phyloP scores from a whole-genome alignment of 768 basidiomycete species.

The Kwoniella sp. region DNA sequence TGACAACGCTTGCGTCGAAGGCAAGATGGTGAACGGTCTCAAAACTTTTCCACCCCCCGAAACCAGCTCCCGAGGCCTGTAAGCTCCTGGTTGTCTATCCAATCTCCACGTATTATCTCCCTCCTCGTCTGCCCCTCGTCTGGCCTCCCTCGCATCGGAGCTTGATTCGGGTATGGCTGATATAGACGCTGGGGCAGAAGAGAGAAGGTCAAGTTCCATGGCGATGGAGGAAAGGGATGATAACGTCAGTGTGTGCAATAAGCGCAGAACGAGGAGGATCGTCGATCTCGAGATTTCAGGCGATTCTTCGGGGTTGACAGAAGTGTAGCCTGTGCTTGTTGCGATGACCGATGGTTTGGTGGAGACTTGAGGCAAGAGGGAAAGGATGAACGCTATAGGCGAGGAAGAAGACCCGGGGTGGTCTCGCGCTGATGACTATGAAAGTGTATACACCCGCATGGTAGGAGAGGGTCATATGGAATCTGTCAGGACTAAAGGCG shows the following conservation, averaged over 20 bases:
- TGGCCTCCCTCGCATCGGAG: slow-evolving; percentile 16
- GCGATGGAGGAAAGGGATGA: slow-evolving; percentile 68
- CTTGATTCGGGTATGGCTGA: slow-evolving; percentile 38
- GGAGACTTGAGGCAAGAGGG: slow-evolving; percentile 25
- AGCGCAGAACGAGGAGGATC: slow-evolving; percentile 70
- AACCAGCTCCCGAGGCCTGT: slow-evolving; percentile 60
- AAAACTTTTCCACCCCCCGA: slow-evolving; percentile 80
- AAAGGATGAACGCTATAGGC: slow-evolving; percentile 40
- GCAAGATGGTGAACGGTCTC: slow-evolving; percentile 89
- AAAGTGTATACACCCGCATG: background rate
- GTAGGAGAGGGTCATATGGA: too few relatives aligned
- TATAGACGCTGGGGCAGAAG: slow-evolving; percentile 33
- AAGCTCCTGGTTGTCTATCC: slow-evolving; percentile 62
- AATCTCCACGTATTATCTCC: slow-evolving; percentile 72
- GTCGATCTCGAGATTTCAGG: slow-evolving; percentile 58
- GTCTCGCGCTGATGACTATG: slow-evolving; percentile 44
- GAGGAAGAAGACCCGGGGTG: slow-evolving; percentile 34
- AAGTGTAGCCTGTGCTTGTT: slow-evolving; percentile 24
- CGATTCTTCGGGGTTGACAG: slow-evolving; percentile 39
- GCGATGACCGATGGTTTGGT: slow-evolving; percentile 9
- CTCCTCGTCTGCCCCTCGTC: slow-evolving; percentile 16
- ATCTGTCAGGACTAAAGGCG: background rate
- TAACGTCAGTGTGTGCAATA: slow-evolving; percentile 71
- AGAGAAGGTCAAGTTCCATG: slow-evolving; percentile 73
- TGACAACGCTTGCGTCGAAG: slow-evolving; percentile 62